phyloP scores from a whole-genome alignment of 768 basidiomycete genomes.

The Calocybe cyanea region DNA sequence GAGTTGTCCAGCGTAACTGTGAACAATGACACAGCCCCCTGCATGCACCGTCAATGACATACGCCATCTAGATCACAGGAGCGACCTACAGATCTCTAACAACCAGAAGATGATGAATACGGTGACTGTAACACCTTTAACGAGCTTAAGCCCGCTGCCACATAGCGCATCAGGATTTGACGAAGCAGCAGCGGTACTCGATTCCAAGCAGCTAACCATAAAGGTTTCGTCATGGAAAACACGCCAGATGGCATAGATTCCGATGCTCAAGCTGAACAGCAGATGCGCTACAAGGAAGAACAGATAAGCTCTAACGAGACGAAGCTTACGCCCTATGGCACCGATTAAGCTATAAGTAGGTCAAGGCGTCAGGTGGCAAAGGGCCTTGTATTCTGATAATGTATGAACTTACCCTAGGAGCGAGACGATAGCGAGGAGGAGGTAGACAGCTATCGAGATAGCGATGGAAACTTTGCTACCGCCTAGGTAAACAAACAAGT shows the following conservation, averaged over 20 bases:
- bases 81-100: slow-evolving; percentile 42
- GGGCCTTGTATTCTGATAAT: not conserved
- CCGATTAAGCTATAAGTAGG: slow-evolving; percentile 34
- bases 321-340: slow-evolving; percentile 35
- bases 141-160: slow-evolving; percentile 32
- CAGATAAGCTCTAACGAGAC: slow-evolving; percentile 40
- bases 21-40: slow-evolving; percentile 48
- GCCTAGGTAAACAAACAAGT: slow-evolving; percentile 14
- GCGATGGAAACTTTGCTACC: slow-evolving; percentile 37
- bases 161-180: slow-evolving; percentile 29
- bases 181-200: slow-evolving; percentile 4
- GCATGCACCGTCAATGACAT: slow-evolving; percentile 7
- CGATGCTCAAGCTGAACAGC: slow-evolving; percentile 40
- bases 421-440: slow-evolving; percentile 38
- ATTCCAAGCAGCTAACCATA: slow-evolving; percentile 30
- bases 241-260: slow-evolving; percentile 40
- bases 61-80: not conserved
- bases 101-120: slow-evolving; percentile 43
- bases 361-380: not conserved
- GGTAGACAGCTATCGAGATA: slow-evolving; percentile 39
- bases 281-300: slow-evolving; percentile 38
- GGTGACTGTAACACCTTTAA: slow-evolving; percentile 39
- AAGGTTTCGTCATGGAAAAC: slow-evolving; percentile 39
- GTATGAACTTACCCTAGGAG: slow-evolving; percentile 36
- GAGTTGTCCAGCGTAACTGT: slow-evolving; percentile 40